These are phyloP conservation scores for Alternaria solani DNA, from an alignment of 2,329 filamentous ascomycete species.

Conservation along the genomic window DNA sequence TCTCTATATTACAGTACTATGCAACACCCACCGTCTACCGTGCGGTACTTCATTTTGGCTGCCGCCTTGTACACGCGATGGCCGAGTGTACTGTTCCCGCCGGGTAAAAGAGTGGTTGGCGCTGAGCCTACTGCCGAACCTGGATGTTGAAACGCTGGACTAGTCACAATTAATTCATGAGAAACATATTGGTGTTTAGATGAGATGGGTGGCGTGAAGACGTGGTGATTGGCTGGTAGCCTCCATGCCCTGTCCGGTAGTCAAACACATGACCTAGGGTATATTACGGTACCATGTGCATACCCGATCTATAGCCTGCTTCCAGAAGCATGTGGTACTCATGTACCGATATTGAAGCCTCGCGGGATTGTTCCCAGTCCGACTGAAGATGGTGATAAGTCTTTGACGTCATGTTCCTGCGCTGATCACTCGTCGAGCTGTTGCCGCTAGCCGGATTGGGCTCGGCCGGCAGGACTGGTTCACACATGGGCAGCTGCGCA, in stretches of 20 bases:
- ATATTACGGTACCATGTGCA: constrained; percentile 39
- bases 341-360: constrained; percentile 37
- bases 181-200: constrained; percentile 23
- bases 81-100: constrained; percentile 16
- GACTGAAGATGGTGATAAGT: constrained; percentile 44
- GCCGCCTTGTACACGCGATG: constrained; percentile 1
- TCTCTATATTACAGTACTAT: constrained; percentile 10
- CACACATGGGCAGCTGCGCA: constrained; percentile 33
- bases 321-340: constrained; percentile 39
- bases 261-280: constrained; percentile 29
- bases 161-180: constrained; percentile 20
- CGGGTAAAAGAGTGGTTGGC: constrained; percentile 27
- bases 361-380: constrained; percentile 32
- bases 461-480: constrained; percentile 26
- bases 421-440: constrained; percentile 38
- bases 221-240: constrained; percentile 14
- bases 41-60: constrained; percentile 17
- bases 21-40: not conserved
- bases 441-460: constrained; percentile 36
- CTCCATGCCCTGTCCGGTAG: constrained; percentile 9
- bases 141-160: constrained; percentile 19
- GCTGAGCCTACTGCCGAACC: constrained; percentile 15
- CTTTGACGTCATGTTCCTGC: constrained; percentile 38
- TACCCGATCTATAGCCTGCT: constrained; percentile 41
- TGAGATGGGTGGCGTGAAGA: constrained; percentile 12